Conservation (phyloP, 441 rosid genomes). For the Aquilaria agallochum region DNA sequence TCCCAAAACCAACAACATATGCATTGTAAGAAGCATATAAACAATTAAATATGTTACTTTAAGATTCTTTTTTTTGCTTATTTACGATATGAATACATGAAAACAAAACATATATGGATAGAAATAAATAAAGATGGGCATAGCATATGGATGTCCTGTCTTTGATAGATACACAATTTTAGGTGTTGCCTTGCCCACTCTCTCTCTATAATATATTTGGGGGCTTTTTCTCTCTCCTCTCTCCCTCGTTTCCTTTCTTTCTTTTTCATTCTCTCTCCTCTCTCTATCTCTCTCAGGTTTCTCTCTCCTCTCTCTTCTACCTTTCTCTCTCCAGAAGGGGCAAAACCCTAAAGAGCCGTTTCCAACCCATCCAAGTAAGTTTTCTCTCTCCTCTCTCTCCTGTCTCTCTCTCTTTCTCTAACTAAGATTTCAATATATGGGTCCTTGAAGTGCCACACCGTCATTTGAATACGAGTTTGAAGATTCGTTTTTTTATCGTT, state of each 20-base stretch:
- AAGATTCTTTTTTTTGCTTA: too few relatives aligned
- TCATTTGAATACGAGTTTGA: conserved; percentile 1
- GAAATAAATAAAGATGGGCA: too few relatives aligned
- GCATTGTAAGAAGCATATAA: too few relatives aligned
- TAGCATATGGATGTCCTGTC: too few relatives aligned
- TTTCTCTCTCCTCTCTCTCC: conserved; percentile 69
- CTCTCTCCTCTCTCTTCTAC: conserved; percentile 38
- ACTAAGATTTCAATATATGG: conserved; percentile 49
- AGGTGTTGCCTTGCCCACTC: conserved; percentile 30
- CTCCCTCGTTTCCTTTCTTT: conserved; percentile 27
- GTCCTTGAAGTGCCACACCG: conserved; percentile 9
- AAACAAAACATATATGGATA: too few relatives aligned
- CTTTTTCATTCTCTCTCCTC: conserved; percentile 23
- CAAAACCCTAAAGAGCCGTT: conserved; percentile 82
- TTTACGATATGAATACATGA: too few relatives aligned
- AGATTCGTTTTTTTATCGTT: conserved; percentile 4
- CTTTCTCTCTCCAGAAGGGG: conserved; percentile 74
- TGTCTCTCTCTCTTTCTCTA: conserved; percentile 22
- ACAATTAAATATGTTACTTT: too few relatives aligned
- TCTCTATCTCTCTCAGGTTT: conserved; percentile 45
- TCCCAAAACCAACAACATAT: too few relatives aligned
- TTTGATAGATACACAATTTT: conserved; percentile 28
- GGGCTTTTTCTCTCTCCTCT: conserved; percentile 27
- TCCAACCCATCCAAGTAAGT: conserved; percentile 70
- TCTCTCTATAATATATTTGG: conserved; percentile 24